Base-by-base conservation (phyloP, 164 flowering plant genomes). In the Macadamia tetraphylla region DNA sequence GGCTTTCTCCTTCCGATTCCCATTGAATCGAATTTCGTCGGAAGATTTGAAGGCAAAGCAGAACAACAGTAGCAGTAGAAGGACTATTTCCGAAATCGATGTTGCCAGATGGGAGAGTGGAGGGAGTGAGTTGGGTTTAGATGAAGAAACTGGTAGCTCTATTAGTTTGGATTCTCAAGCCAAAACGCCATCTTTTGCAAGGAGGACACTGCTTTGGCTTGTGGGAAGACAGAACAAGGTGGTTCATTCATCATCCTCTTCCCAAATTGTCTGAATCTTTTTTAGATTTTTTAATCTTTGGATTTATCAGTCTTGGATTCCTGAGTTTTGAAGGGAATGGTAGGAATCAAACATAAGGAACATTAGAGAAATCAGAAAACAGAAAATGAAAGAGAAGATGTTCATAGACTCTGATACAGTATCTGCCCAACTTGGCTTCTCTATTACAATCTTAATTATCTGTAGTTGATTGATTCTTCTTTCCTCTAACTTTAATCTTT, bases 221-320 rank as follows among this genome's bases (percentile, higher is more conserved):
- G 81, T 79, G 48, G 92, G 93, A 62, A 85, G 82, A 71, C 91
- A 85, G 71, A 88, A 80, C 76, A 90, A 85, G 78, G 84, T 90
- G 73, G 87, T 78, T 68, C 88, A 88, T 53, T 86, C 91, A 53
- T 86, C 91, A 53, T 82, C 92, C 29, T 76, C 81, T 52, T 62
- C 82, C 30, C 74, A 80, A 13, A 74, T 72, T 68, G 73, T 78
- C 35, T 83, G 82, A 78, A 10, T 44, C 12, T 49, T 53, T 52
- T 49, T 53, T 52, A 35, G 56, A 53, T 62, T 51, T 62, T 51
- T 42, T 35, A 35, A 23, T 65, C 51, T 59, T 60, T 46, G 60
- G 32, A 55, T 46, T 29, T 9, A 1, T 35, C 62, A 56, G 30
- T 70, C 10, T 65, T 70, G 7, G 55, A 70, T 74, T 74, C 73